These are phyloP conservation scores for Erodium texanum DNA, from an alignment of 441 rosid genomes.

Conservation along the genomic window DNA sequence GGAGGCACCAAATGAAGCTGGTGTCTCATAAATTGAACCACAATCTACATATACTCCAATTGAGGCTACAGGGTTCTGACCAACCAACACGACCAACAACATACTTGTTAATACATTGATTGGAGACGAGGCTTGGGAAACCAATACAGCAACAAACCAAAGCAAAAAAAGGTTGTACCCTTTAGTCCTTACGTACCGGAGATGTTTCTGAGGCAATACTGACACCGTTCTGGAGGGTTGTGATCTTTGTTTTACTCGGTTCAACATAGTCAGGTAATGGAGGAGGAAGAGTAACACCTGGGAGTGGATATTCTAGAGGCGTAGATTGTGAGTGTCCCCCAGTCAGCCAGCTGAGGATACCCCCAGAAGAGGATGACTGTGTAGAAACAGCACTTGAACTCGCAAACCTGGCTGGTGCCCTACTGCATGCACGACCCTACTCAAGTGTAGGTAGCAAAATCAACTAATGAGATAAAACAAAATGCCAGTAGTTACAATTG, in stretches of 20 bases:
- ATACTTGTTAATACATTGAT: constrained; percentile 6
- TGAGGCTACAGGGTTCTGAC: constrained; percentile 69
- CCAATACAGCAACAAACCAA: background rate
- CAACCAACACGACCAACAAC: background rate
- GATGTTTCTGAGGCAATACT: constrained; percentile 66
- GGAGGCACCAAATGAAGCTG: constrained; percentile 61
- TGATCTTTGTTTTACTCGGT: constrained; percentile 45
- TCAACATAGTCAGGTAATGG: constrained; percentile 54
- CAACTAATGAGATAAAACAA: background rate
- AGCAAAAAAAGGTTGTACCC: background rate
- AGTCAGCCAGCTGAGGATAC: constrained; percentile 58
- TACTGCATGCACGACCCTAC: constrained; percentile 32
- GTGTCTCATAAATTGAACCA: constrained; percentile 83
- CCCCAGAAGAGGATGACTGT: constrained; percentile 41
- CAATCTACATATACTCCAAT: constrained; percentile 68
- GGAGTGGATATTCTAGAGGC: constrained; percentile 51
- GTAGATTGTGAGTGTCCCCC: constrained; percentile 38
- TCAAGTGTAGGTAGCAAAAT: constrained; percentile 1
- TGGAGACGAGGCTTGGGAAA: background rate
- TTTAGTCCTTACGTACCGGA: constrained; percentile 25
- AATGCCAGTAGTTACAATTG: background rate
- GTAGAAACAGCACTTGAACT: constrained; percentile 55
- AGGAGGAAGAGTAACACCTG: constrained; percentile 56
- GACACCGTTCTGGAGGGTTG: constrained; percentile 63
- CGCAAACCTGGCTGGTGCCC: constrained; percentile 33